phyloP scores from a whole-genome alignment of 2,329 filamentous ascomycete species.

The Torrubiellomyces zombiae region DNA sequence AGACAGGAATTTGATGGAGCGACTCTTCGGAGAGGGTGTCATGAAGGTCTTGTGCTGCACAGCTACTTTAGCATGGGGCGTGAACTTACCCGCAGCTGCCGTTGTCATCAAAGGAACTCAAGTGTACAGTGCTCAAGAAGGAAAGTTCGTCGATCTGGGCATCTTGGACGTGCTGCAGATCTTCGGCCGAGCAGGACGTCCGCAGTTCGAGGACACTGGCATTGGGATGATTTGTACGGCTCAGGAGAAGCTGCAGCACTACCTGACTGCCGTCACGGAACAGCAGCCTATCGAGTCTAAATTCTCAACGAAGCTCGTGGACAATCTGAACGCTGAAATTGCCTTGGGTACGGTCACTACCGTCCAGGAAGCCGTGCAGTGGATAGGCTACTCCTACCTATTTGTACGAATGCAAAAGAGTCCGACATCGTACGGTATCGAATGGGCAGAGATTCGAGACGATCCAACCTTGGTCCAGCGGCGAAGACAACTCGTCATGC shows the following conservation, averaged over 20 bases:
- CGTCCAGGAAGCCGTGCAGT: slow-evolving; percentile 81
- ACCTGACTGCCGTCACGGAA: slow-evolving; percentile 81
- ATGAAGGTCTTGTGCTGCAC: slow-evolving; percentile 97
- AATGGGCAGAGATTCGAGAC: slow-evolving; percentile 78
- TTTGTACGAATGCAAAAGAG: slow-evolving; percentile 94
- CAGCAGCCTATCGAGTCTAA: slow-evolving; percentile 96
- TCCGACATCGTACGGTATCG: slow-evolving; percentile 83
- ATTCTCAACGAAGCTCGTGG: slow-evolving; percentile 83
- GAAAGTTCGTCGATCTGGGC: slow-evolving; percentile 89
- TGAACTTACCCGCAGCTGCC: slow-evolving; percentile 90
- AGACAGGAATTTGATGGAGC: slow-evolving; percentile 90
- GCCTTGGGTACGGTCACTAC: slow-evolving; percentile 88
- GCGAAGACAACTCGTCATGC: slow-evolving; percentile 69
- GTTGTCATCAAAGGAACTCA: slow-evolving; percentile 98
- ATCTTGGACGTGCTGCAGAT: slow-evolving; percentile 96
- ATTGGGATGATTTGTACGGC: slow-evolving; percentile 98
- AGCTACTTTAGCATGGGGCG: slow-evolving; percentile 93
- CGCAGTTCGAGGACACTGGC: slow-evolving; percentile 93
- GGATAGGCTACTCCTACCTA: slow-evolving; percentile 94
- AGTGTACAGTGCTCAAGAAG: slow-evolving; percentile 88
- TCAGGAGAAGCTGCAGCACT: slow-evolving; percentile 82
- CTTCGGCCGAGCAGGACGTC: slow-evolving; percentile 92
- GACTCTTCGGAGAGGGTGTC: slow-evolving; percentile 79
- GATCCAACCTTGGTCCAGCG: slow-evolving; percentile 79
- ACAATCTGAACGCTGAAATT: slow-evolving; percentile 94